These are phyloP conservation scores for Eucalyptus microcorys DNA, from an alignment of 345 rosid species.

Conservation along the genomic window DNA sequence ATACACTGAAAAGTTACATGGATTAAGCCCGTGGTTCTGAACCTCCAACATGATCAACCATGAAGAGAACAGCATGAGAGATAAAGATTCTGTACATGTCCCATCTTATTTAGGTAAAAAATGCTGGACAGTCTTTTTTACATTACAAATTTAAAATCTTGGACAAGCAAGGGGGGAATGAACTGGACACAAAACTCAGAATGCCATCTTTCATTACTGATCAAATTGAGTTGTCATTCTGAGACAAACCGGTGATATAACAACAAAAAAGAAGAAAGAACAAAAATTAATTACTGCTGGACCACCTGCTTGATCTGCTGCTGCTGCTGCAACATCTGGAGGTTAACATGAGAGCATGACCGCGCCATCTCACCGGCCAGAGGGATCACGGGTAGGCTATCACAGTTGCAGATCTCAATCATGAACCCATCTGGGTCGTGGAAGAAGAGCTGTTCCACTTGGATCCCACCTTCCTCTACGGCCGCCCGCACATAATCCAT, in stretches of 20 bases:
- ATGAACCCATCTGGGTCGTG: constrained; percentile 85
- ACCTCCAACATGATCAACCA: background rate
- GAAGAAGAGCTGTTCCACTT: constrained; percentile 77
- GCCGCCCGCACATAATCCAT: constrained; percentile 30
- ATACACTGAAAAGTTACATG: background rate
- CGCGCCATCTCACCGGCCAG: constrained; percentile 32
- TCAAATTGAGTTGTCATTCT: background rate
- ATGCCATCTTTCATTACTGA: background rate
- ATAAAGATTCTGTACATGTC: background rate
- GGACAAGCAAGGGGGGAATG: background rate
- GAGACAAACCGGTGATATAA: background rate
- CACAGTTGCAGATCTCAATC: constrained; percentile 89
- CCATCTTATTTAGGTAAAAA: background rate
- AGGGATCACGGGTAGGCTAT: constrained; percentile 67
- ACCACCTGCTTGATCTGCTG: constrained; percentile 7
- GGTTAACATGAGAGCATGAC: constrained; percentile 36
- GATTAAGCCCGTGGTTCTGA: background rate
- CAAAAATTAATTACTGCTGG: background rate
- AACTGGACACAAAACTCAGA: background rate
- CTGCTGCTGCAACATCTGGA: constrained; percentile 7
- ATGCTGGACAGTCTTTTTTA: background rate
- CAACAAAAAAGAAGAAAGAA: background rate
- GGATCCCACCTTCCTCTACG: constrained; percentile 80
- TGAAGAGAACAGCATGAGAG: background rate
- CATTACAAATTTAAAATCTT: background rate